Percentiles rank a stretch among this genome's conserved stretches.
These are phyloP conservation scores for Allium sativum DNA, from an alignment of 106 monocot genomes.

Conservation along the genomic window DNA sequence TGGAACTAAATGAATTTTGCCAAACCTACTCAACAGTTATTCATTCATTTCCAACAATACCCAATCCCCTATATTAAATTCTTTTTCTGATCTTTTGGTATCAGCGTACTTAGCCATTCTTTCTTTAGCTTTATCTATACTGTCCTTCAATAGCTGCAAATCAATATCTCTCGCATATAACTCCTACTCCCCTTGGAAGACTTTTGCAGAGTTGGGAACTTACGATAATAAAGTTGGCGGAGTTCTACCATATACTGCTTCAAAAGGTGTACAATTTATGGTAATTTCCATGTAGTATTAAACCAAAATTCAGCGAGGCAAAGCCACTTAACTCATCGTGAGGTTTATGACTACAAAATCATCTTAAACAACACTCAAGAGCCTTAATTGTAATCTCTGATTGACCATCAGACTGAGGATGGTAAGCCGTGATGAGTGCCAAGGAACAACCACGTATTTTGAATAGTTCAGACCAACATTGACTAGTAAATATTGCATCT, in stretches of 20 bases:
- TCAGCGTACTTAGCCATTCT: neutral
- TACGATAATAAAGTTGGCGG: neutral
- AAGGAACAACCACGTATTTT: neutral
- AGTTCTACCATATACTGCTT: neutral
- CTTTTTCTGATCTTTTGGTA: neutral
- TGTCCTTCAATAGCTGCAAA: neutral
- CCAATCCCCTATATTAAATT: neutral
- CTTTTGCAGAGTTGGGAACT: neutral
- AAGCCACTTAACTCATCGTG: neutral
- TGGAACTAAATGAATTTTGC: too few species aligned
- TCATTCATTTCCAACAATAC: neutral
- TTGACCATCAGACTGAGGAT: too few species aligned
- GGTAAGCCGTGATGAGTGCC: neutral
- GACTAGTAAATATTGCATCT: neutral
- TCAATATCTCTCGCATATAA: neutral
- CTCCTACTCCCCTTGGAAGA: neutral
- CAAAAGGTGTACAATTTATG: neutral
- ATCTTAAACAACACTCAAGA: neutral
- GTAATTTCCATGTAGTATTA: neutral
- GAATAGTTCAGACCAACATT: neutral
- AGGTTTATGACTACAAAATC: neutral
- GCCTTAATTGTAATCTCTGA: too few species aligned
- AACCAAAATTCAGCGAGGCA: neutral
- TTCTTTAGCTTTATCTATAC: neutral
- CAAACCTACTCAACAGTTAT: too few species aligned